These are phyloP conservation scores for Rubroboletus pulcherrimus DNA, from an alignment of 768 basidiomycete species.

Conservation along the genomic window DNA sequence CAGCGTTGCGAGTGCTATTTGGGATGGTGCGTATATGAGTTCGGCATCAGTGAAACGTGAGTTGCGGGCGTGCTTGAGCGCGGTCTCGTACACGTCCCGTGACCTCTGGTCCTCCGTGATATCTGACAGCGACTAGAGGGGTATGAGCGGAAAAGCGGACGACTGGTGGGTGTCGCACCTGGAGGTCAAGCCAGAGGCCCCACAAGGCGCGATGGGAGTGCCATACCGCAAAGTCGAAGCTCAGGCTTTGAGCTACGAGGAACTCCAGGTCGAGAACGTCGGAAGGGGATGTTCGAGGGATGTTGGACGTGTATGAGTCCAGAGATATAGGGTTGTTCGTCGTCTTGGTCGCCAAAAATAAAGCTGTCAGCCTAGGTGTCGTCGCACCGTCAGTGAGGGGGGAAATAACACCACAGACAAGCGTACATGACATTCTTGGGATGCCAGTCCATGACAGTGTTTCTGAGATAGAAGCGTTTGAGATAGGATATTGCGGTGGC, in stretches of 20 bases:
- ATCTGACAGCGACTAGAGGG: constrained; percentile 54
- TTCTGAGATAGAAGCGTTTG: constrained; percentile 95
- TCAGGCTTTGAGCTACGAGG: constrained; percentile 88
- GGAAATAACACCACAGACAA: neutral
- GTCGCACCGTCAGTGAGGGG: neutral
- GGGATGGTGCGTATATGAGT: constrained; percentile 87
- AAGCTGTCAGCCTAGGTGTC: constrained; percentile 75
- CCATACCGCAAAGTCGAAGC: constrained; percentile 93
- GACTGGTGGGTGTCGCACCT: constrained; percentile 46
- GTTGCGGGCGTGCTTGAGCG: constrained; percentile 63
- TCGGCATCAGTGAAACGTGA: constrained; percentile 90
- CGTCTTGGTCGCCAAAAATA: constrained; percentile 96
- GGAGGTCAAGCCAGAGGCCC: constrained; percentile 85
- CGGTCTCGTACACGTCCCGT: constrained; percentile 58
- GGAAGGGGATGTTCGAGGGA: constrained; percentile 73
- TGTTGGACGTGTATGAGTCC: constrained; percentile 77
- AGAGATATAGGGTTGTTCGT: constrained; percentile 92
- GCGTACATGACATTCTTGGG: constrained; percentile 96
- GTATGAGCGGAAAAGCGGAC: constrained; percentile 7
- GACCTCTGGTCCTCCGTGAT: constrained; percentile 44
- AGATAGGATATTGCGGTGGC: constrained; percentile 89
- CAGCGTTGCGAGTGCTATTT: constrained; percentile 83
- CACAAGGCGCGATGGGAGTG: constrained; percentile 85
- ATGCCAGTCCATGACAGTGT: constrained; percentile 99
- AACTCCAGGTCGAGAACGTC: constrained; percentile 96